phyloP scores from a whole-genome alignment of 2,329 filamentous ascomycete species.

The Purpureocillium takamizusanense region DNA sequence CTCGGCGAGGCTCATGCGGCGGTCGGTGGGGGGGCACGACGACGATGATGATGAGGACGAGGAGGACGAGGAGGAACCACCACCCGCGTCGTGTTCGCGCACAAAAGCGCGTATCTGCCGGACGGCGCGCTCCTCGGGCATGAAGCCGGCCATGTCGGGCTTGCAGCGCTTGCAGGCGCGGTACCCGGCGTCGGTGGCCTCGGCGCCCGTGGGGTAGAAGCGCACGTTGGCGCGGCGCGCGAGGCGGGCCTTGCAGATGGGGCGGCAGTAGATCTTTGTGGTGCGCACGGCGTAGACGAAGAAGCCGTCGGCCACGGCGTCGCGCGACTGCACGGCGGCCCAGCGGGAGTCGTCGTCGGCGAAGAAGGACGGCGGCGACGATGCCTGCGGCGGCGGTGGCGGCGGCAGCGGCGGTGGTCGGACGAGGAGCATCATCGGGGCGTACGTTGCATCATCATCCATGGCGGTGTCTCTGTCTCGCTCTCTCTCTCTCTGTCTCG shows the following conservation, averaged over 20 bases:
- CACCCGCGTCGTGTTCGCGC: constrained; percentile 11
- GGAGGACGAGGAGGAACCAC: too few relatives aligned
- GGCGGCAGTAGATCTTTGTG: constrained; percentile 48
- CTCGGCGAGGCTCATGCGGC: constrained; percentile 27
- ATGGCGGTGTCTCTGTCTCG: too few relatives aligned
- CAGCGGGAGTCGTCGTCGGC: constrained; percentile 23
- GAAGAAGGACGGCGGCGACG: constrained; percentile 9
- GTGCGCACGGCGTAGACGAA: constrained; percentile 36
- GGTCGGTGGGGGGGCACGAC: too few relatives aligned
- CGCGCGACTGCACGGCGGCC: constrained; percentile 24
- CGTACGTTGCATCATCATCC: too few relatives aligned
- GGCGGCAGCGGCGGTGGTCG: too few relatives aligned
- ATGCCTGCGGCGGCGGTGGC: background rate
- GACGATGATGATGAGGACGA: too few relatives aligned
- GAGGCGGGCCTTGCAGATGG: constrained; percentile 50
- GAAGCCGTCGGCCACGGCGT: constrained; percentile 24
- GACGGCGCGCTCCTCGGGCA: constrained; percentile 33
- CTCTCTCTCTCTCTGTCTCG: too few relatives aligned
- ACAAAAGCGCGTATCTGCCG: constrained; percentile 27
- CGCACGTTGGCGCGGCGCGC: constrained; percentile 50
- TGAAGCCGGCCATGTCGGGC: constrained; percentile 29
- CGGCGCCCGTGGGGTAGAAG: constrained; percentile 37
- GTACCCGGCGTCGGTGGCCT: constrained; percentile 40
- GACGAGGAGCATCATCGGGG: too few relatives aligned
- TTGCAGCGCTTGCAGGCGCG: constrained; percentile 50